Conservation (phyloP, 495 filamentous ascomycete genomes). For the Penicillium cosmopolitanum region DNA sequence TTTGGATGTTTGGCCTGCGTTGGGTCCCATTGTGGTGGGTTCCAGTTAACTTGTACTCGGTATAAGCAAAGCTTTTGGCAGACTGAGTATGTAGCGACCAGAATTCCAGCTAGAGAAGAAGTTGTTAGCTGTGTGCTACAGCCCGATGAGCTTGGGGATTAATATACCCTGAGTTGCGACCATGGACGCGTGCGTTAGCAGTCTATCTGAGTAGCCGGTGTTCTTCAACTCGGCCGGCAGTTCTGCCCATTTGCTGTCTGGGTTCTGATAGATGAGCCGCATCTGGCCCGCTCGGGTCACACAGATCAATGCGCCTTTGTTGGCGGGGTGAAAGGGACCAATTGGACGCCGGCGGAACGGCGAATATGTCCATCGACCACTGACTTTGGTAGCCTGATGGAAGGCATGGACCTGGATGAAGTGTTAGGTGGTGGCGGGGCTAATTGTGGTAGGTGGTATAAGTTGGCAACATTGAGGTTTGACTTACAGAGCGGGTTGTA, state of each 20-base stretch:
- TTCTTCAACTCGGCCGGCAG: conserved; percentile 70
- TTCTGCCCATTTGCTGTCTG: conserved; percentile 68
- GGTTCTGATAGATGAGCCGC: conserved; percentile 70
- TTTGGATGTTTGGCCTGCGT: conserved; percentile 35
- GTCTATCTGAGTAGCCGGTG: conserved; percentile 65
- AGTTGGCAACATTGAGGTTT: neutral
- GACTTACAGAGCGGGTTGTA: conserved; percentile 56
- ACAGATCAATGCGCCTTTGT: conserved; percentile 69
- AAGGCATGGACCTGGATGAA: conserved; percentile 51
- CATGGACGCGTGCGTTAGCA: conserved; percentile 80
- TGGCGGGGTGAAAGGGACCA: conserved; percentile 69
- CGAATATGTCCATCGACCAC: conserved; percentile 56
- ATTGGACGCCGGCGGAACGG: conserved; percentile 51
- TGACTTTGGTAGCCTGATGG: conserved; percentile 52
- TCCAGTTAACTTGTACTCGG: conserved; percentile 57
- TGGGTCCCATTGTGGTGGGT: conserved; percentile 45
- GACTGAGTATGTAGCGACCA: conserved; percentile 67
- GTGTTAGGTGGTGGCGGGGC: neutral
- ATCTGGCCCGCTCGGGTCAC: conserved; percentile 72
- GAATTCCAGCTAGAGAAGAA: conserved; percentile 49
- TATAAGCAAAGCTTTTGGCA: conserved; percentile 69
- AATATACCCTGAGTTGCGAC: conserved; percentile 68
- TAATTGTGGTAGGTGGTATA: neutral
- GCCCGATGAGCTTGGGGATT: neutral
- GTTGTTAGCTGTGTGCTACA: neutral